A percentile compares a stretch with the other conserved stretches of the same genome.
phyloP scores from a whole-genome alignment of 176 grass and related monocot species.

The Musa itinerans region DNA sequence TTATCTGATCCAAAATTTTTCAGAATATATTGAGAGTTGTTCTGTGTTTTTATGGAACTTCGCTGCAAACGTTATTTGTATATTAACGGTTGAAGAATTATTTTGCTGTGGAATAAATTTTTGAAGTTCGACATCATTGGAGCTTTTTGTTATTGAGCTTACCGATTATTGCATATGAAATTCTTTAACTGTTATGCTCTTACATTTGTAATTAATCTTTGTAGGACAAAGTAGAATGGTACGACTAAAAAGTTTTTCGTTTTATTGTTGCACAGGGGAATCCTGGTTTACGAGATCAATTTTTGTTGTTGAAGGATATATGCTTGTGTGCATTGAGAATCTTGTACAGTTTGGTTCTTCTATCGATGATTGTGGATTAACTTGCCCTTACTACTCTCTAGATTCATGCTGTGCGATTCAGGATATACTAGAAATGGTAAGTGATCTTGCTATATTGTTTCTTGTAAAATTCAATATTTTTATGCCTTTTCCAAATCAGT shows the following conservation, averaged over 20 bases:
- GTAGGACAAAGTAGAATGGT: background rate
- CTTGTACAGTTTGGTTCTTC: constrained; percentile 56
- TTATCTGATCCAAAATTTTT: background rate
- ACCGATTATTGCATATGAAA: background rate
- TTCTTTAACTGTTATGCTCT: background rate
- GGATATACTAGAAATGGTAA: constrained; percentile 88
- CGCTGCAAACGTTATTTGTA: background rate
- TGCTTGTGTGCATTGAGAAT: constrained; percentile 83
- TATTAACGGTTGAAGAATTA: background rate
- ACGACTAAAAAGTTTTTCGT: background rate
- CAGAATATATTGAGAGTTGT: background rate
- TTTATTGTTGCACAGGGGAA: background rate
- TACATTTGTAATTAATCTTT: background rate
- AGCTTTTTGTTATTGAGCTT: no score
- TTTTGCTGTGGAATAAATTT: background rate
- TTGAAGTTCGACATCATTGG: background rate
- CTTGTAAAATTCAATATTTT: constrained; percentile 24
- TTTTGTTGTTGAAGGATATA: constrained; percentile 9
- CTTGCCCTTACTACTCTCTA: constrained; percentile 52
- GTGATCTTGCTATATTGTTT: constrained; percentile 16
- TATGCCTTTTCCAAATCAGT: background rate
- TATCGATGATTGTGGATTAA: constrained; percentile 24
- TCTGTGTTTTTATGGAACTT: background rate
- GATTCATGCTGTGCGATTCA: constrained; percentile 51
- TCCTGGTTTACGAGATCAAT: constrained; percentile 10